Evolutionary conservation across 208 protist genomes (phyloP), one percentile per base, ranked within the genome.

Genomic region (Herpetomonas samuelpessoai): DNA sequence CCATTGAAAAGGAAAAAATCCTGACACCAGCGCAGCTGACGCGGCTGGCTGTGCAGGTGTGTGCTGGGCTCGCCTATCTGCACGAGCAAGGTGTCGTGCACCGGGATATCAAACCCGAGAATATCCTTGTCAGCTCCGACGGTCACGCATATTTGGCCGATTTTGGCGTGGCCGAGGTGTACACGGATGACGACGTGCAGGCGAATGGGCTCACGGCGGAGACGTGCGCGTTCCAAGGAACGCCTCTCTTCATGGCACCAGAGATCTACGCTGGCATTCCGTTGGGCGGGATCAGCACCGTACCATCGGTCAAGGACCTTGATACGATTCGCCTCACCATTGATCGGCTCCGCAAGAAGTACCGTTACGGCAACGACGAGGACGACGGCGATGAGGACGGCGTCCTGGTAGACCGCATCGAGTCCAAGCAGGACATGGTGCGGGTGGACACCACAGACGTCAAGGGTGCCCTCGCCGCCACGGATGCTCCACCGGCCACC

Each of bases 71-170:
- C 2, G 56, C 75, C 44, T 74, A 74, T 44, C 76, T 96, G 25
- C 90, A 96, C 57, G 57, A 62, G 27, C 62, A 80, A 29, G 79
- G 82, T 58, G 72, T 96, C n/a, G 83, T 93, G 2, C 90, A 96
- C 53, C 80, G 85, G 21, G 90, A 96, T 56, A 91, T 96, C 57
- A 96, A 96, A 62, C 86, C 84, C 10, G 87, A 96, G 18, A 94
- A 92, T 64, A 74, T 96, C 38, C 67, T 96, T 28, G 48, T 96
- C 2, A 75, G 73, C 63, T 71, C 71, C 46, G 61, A 75, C 22
- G 68, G 71, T 2, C 67, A 68, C 21, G 66, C 88, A 25, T 85
- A 88, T 26, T 72, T 96, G 48, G 79, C 83, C 18, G 90, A 94
- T 66, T 93, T 96, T 74, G 90, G 87, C 2, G 81, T 95, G 28